Evolutionary conservation across 2,329 filamentous ascomycete genomes (phyloP).

Genomic region (Neocatenulostroma microsporum): DNA sequence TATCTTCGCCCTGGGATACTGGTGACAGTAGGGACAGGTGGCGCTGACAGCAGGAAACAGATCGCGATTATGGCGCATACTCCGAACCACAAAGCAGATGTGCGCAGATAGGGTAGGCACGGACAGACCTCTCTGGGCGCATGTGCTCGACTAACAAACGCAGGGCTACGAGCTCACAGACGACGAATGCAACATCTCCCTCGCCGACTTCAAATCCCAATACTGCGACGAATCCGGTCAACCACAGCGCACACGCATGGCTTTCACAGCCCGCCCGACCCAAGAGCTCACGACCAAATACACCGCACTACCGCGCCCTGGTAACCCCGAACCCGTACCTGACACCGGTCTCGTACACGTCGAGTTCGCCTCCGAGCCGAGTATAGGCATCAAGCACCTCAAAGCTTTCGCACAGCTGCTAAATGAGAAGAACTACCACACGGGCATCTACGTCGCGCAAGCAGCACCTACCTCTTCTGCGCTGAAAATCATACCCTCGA

Average conservation of each 20-base stretch:
- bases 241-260: conserved; percentile 73
- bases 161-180: conserved; percentile 92
- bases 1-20: no score
- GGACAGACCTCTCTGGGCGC: no score
- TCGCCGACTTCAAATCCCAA: conserved; percentile 68
- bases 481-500: conserved; percentile 73
- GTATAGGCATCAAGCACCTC: conserved; percentile 85
- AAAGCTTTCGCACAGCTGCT: conserved; percentile 81
- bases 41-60: no score
- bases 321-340: conserved; percentile 35
- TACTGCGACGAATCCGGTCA: conserved; percentile 67
- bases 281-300: conserved; percentile 78
- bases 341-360: conserved; percentile 86
- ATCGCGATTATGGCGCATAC: conserved; percentile 82
- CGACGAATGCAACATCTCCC: conserved; percentile 76
- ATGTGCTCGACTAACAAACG: conserved; percentile 9
- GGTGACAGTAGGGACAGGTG: no score
- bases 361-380: conserved; percentile 75
- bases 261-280: conserved; percentile 79
- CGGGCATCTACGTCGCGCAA: conserved; percentile 82
- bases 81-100: conserved; percentile 93
- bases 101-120: conserved; percentile 70
- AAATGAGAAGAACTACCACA: conserved; percentile 71
- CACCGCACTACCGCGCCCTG: conserved; percentile 59
- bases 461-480: conserved; percentile 77